These are phyloP conservation scores for Plantago elongata DNA, from an alignment of 257 asterid genomes.

Conservation along the genomic window DNA sequence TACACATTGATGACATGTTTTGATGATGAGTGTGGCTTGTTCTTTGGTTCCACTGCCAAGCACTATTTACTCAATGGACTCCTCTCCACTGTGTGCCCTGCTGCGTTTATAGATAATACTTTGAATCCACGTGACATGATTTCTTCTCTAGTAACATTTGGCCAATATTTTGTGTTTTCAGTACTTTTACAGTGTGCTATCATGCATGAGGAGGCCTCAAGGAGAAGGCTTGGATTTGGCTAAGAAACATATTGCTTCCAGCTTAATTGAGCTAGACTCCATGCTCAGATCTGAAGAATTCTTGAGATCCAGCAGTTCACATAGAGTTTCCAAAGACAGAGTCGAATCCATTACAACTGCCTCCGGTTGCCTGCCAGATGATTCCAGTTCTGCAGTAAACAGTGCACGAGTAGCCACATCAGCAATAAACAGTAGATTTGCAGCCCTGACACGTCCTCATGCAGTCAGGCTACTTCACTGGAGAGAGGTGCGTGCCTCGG, in stretches of 20 bases:
- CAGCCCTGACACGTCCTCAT: constrained; percentile 94
- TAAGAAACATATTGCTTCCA: constrained; percentile 66
- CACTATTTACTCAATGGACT: not conserved
- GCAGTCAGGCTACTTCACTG: constrained; percentile 72
- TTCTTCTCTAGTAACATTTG: constrained; percentile 22
- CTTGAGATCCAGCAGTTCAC: constrained; percentile 31
- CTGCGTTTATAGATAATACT: no score
- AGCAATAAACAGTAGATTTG: constrained; percentile 76
- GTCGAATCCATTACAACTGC: constrained; percentile 71
- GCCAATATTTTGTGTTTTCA: constrained; percentile 34
- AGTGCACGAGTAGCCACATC: no score
- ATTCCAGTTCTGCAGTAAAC: constrained; percentile 51
- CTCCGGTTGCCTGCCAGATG: constrained; percentile 83
- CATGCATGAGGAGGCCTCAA: constrained; percentile 82
- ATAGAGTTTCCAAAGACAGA: constrained; percentile 11
- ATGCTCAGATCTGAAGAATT: constrained; percentile 70
- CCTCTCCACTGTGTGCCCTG: not conserved
- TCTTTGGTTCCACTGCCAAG: constrained; percentile 9
- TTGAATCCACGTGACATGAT: not conserved
- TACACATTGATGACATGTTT: no score
- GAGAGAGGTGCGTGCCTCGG: constrained; percentile 53
- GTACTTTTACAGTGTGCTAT: constrained; percentile 78
- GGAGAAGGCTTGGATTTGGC: constrained; percentile 94
- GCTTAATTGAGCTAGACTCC: constrained; percentile 76
- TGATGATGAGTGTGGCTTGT: not conserved